Percentiles rank a stretch among this genome's conserved stretches.
Evolutionary conservation across 1,284 basidiomycete species (phyloP).

Genomic region (Malassezia pachydermatis): DNA sequence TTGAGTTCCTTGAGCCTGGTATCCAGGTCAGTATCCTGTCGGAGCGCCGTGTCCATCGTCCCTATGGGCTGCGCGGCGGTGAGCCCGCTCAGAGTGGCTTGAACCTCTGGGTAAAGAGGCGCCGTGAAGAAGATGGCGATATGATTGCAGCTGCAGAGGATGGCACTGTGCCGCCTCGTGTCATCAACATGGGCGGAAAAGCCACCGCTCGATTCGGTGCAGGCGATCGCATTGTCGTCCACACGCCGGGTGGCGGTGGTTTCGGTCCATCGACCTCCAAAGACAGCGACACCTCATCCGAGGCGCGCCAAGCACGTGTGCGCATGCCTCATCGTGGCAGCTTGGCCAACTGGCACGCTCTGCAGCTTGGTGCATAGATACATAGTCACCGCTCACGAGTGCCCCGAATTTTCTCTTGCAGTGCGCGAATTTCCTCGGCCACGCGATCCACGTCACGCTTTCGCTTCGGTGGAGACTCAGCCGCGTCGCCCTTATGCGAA

Average conservation of each 20-base stretch:
- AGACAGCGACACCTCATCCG: not conserved
- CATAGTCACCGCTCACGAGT: not conserved
- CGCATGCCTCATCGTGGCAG: conserved; percentile 28
- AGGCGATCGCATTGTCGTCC: conserved; percentile 67
- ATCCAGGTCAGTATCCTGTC: conserved; percentile 78
- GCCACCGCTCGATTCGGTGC: conserved; percentile 76
- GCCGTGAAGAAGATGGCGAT: conserved; percentile 63
- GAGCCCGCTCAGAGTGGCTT: conserved; percentile 63
- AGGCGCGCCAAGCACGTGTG: no score
- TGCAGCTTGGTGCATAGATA: conserved; percentile 26
- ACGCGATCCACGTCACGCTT: not conserved
- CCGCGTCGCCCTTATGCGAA: no score
- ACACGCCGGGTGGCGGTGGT: conserved; percentile 86
- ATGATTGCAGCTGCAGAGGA: conserved; percentile 38
- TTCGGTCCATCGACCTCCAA: conserved; percentile 57
- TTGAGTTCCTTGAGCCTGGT: conserved; percentile 67
- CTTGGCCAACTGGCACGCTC: conserved; percentile 28
- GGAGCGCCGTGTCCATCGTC: conserved; percentile 75
- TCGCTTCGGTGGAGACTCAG: not conserved
- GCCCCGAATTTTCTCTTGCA: conserved; percentile 8
- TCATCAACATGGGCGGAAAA: conserved; percentile 85
- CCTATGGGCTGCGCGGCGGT: conserved; percentile 83
- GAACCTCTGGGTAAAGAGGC: conserved; percentile 80
- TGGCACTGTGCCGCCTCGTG: conserved; percentile 50
- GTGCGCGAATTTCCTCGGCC: conserved; percentile 4